Evolutionary conservation across 805 yeast genomes (phyloP), one percentile per base, ranked within the genome.

Genomic region (Debaryomyces castellii): DNA sequence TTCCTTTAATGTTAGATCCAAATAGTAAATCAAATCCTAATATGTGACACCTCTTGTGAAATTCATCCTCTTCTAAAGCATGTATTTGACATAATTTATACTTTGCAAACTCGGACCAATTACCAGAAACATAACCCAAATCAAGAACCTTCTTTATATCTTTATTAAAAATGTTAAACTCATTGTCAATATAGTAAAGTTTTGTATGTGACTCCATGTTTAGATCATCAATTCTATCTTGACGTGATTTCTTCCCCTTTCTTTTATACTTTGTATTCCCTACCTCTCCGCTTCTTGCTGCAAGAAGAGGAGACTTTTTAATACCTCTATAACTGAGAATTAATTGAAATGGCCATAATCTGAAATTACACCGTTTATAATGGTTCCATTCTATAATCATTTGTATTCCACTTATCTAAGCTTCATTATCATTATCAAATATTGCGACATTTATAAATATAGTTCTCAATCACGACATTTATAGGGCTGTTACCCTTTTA

Each of bases 1-100:
- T 88, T 1, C 97, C 97, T 3, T 60, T 57, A 0, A 97, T 96
- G 0, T 97, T 97, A 14, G 77, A 74, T 43, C 83, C 79, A 6
- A 88, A 85, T 17, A 92, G 71, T 27, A 94, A 73, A 65, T 94
- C 77, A 45, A 68, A 57, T 23, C 75, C 76, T 21, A 71, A 40
- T 4, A 72, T 51, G 30, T 64, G 63, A 51, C 76, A 71, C 30
- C 58, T 65, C 21, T 51, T 43, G 40, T 59, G 45, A 40, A 69
- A 59, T 8, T 62, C 47, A 8, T 57, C 62, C 14, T 59, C 65
- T 4, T 56, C 59, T 5, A 68, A 23, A 5, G 46, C 51, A 49
- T 70, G 71, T 5, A 64, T 41, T 34, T 54, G 50, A 41, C 62
- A 56, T 45, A 71, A 52, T 33, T 61, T 49, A 25, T 57, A 46